phyloP scores from a whole-genome alignment of 2,329 filamentous ascomycete genomes.

The Microdochium bolleyi region DNA sequence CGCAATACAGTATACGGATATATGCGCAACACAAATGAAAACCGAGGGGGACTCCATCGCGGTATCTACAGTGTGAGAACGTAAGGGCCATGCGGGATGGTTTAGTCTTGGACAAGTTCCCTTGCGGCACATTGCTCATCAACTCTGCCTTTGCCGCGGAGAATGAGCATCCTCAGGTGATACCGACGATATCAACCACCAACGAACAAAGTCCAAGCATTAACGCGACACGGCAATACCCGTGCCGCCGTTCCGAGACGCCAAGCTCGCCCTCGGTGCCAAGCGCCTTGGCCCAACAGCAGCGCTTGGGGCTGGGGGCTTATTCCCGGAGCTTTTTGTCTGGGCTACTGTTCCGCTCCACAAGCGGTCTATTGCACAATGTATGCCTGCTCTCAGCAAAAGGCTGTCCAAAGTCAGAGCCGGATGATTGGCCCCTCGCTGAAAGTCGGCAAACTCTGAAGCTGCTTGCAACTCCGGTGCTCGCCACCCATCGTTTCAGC shows the following conservation, averaged over 20 bases:
- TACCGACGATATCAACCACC: background rate
- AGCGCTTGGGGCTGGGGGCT: background rate
- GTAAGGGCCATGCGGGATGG: background rate
- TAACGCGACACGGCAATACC: background rate
- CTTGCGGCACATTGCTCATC: background rate
- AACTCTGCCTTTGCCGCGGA: background rate
- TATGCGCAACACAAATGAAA: background rate
- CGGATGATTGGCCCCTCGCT: background rate
- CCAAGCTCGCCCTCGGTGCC: background rate
- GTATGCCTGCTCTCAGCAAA: background rate
- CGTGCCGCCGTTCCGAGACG: background rate
- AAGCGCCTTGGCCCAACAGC: background rate
- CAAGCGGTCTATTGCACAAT: background rate
- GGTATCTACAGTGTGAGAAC: background rate
- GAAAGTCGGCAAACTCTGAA: background rate
- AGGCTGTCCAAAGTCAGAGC: background rate
- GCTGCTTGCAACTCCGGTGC: background rate
- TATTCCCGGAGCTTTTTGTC: background rate
- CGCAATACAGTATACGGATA: background rate
- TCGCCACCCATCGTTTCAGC: background rate
- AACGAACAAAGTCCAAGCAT: background rate
- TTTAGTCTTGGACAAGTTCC: background rate
- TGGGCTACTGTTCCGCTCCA: background rate
- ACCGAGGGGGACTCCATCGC: background rate
- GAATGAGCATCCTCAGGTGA: background rate